phyloP scores from a whole-genome alignment of 2,329 filamentous ascomycete genomes.

The Dryadomyces sulphureus region DNA sequence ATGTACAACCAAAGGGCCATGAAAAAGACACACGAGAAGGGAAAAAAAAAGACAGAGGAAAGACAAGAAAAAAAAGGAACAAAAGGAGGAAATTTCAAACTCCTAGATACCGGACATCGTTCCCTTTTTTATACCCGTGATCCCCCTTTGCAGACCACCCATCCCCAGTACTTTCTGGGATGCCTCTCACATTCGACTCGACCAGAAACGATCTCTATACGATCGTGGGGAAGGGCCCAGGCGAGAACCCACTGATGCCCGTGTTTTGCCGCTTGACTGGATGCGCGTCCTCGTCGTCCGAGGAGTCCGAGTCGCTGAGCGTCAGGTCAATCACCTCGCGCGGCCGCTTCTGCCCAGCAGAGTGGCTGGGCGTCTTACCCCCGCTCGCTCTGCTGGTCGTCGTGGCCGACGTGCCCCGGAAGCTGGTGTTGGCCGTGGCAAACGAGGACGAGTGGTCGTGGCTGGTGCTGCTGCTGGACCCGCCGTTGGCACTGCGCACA shows the following conservation, averaged over 20 bases:
- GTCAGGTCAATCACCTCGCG: slow-evolving; percentile 45
- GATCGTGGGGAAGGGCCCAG: not conserved
- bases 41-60: not conserved
- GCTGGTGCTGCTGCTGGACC: not conserved
- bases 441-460: not conserved
- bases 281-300: slow-evolving; percentile 23
- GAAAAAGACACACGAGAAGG: not conserved
- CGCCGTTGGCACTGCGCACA: not conserved
- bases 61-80: not conserved
- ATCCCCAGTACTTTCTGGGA: not conserved
- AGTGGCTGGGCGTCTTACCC: slow-evolving; percentile 3
- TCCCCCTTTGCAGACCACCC: not conserved
- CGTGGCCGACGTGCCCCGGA: slow-evolving; percentile 2
- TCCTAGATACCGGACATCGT: not conserved
- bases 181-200: not conserved
- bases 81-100: not conserved
- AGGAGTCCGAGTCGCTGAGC: slow-evolving; percentile 39
- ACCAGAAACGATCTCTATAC: not conserved
- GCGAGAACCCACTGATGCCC: not conserved
- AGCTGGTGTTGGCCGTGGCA: not conserved
- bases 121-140: not conserved
- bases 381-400: slow-evolving; percentile 2
- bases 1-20: not conserved
- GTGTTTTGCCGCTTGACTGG: slow-evolving; percentile 30
- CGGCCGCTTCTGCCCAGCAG: slow-evolving; percentile 26